phyloP scores from a whole-genome alignment of 495 filamentous ascomycete genomes.

The Podospora conica region DNA sequence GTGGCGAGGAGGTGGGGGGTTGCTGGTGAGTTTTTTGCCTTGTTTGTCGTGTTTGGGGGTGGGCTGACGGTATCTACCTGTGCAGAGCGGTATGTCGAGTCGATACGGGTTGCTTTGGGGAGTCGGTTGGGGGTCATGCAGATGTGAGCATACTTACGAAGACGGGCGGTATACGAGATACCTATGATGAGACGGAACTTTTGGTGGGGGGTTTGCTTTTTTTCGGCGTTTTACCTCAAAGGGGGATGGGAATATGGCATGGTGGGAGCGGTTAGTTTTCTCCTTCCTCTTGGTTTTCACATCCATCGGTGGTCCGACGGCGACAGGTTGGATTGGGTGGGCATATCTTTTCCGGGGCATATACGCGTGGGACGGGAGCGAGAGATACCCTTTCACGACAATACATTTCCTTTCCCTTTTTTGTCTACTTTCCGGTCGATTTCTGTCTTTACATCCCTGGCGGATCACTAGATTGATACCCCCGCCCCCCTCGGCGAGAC shows the following conservation, averaged over 20 bases:
- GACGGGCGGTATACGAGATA: background rate
- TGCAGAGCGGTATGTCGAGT: slow-evolving; percentile 11
- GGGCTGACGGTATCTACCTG: background rate
- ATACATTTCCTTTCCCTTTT: background rate
- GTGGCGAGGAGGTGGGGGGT: slow-evolving; percentile 24
- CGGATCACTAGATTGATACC: background rate
- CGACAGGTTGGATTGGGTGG: background rate
- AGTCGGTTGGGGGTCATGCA: slow-evolving; percentile 1
- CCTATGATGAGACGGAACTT: background rate
- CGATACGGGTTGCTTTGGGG: slow-evolving; percentile 5
- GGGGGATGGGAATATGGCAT: background rate
- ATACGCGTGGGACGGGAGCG: background rate
- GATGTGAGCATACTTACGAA: background rate
- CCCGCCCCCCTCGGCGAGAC: background rate
- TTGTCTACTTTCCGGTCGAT: background rate
- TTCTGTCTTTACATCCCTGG: background rate
- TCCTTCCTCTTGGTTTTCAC: background rate
- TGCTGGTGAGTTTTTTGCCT: slow-evolving; percentile 17
- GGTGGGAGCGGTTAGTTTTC: background rate
- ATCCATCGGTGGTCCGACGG: background rate
- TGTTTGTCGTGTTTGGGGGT: background rate
- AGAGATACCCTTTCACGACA: background rate
- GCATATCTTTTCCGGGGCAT: background rate
- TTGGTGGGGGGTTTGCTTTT: background rate
- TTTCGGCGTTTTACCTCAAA: background rate